Base-by-base conservation (phyloP, 2,329 filamentous ascomycete genomes). In the Scedosporium minutisporum region DNA sequence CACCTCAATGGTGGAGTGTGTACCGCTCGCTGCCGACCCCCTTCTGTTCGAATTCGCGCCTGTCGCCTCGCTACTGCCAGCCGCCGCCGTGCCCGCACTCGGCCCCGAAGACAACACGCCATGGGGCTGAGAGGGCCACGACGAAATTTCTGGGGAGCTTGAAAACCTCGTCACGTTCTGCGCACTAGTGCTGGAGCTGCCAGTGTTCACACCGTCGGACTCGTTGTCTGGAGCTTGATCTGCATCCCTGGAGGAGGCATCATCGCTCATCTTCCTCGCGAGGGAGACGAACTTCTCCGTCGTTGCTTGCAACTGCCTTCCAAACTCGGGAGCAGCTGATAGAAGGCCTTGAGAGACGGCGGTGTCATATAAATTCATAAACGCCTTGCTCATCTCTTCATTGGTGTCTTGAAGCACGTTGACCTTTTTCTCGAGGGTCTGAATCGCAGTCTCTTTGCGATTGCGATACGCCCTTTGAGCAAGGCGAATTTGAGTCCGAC, bases 381-480 rank as follows among this genome's bases (percentile, higher is more conserved):
- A 92, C 0, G 85, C 82, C 60, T 81, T 85, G 74, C 84, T 87
- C 86, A 96, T 91, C 67, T 88, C 83, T 63, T 89, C 82, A 64
- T 93, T 88, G 23, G 82, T 84, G 14, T 81, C 79, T 64, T 87
- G 83, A n/a, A 96, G 81, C 25, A 84, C 80, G 62, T 86, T 78
- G 27, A 93, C 89, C 65, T 87, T 82, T 62, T 84, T 81, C 70
- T 91, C 87, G 10, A 96, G 79, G 1, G 84, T 85, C 29, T 85
- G 82, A 63, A 96, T 93, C 4, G 89, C 89, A 23, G 83, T 87
- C 70, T 96, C 92, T 74, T 96, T 96, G 60, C 92, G 87, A 69
- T 89, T 85, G 16, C 92, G 85, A 70, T 96, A 96, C 0, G 91
- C 91, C 66, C 91, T 81, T 72, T 96, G 92, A 1, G 92, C 92